Evolutionary conservation across 1,139 yeast species (phyloP).

Genomic region (Suhomyces guaymorum): DNA sequence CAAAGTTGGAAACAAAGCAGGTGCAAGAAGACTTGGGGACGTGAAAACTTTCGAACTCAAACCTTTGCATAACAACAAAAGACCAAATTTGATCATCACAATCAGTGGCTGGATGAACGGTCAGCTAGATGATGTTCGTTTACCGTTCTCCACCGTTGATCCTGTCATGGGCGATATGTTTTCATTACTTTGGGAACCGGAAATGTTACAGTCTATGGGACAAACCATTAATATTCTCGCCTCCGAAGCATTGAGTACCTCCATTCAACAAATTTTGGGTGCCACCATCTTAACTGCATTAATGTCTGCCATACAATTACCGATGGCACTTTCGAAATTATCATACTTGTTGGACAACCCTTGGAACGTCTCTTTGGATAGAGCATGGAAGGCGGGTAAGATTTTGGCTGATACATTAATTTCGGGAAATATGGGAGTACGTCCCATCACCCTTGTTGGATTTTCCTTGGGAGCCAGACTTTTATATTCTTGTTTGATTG

Average conservation of each 20-base stretch:
- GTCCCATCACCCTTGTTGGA: constrained; percentile 92
- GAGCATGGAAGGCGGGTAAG: constrained; percentile 97
- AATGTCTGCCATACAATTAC: constrained; percentile 94
- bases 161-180: constrained; percentile 97
- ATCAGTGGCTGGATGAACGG: constrained; percentile 99
- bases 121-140: constrained; percentile 89
- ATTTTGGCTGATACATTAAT: constrained; percentile 89
- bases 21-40: constrained; percentile 83
- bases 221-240: constrained; percentile 93
- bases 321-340: constrained; percentile 86
- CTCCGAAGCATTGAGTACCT: constrained; percentile 87
- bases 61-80: constrained; percentile 87
- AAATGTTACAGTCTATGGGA: constrained; percentile 93
- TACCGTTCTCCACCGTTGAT: constrained; percentile 94
- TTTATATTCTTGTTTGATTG: constrained; percentile 85
- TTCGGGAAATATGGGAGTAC: constrained; percentile 82
- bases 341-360: constrained; percentile 94
- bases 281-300: constrained; percentile 88
- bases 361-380: constrained; percentile 94
- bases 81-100: constrained; percentile 85
- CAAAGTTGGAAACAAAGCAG: constrained; percentile 81
- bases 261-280: constrained; percentile 93
- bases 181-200: constrained; percentile 96
- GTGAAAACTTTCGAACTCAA: constrained; percentile 92
- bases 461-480: constrained; percentile 93